phyloP scores from a whole-genome alignment of 2,329 filamentous ascomycete genomes.

The Microthyrium microscopicum region DNA sequence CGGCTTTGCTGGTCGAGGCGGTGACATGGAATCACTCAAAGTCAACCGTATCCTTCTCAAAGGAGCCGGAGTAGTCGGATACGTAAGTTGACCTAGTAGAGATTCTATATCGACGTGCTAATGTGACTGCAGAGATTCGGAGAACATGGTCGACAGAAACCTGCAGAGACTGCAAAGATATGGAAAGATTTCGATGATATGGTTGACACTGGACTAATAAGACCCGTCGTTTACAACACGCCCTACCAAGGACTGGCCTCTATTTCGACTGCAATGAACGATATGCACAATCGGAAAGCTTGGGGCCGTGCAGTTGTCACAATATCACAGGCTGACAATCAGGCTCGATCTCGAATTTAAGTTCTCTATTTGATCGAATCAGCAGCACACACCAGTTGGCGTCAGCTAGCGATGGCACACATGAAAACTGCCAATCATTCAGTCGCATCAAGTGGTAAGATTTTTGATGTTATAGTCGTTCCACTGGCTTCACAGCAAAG shows the following conservation, averaged over 20 bases:
- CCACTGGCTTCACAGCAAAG: too few species aligned
- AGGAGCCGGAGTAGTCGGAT: conserved; percentile 35
- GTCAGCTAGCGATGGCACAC: too few species aligned
- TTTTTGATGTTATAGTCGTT: too few species aligned
- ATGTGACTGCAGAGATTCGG: conserved; percentile 30
- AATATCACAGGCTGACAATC: conserved; percentile 17
- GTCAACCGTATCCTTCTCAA: conserved; percentile 40
- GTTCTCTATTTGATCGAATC: too few species aligned
- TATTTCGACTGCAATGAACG: conserved; percentile 33
- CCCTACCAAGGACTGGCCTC: conserved; percentile 33
- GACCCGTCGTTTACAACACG: conserved; percentile 33
- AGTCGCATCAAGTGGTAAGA: too few species aligned
- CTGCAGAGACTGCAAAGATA: conserved; percentile 29
- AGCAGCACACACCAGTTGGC: too few species aligned
- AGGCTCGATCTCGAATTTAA: too few species aligned
- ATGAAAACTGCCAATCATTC: too few species aligned
- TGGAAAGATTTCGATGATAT: conserved; percentile 36
- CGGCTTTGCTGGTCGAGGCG: conserved; percentile 39
- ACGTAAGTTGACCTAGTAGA: too few species aligned
- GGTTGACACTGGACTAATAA: conserved; percentile 30
- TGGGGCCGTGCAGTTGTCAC: conserved; percentile 41
- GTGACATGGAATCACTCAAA: conserved; percentile 36
- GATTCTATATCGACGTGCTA: conserved; percentile 11
- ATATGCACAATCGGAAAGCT: conserved; percentile 32
- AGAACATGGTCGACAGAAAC: conserved; percentile 35